phyloP scores from a whole-genome alignment of 352 stramenopile genomes.

The Globisporangium orthogonon region DNA sequence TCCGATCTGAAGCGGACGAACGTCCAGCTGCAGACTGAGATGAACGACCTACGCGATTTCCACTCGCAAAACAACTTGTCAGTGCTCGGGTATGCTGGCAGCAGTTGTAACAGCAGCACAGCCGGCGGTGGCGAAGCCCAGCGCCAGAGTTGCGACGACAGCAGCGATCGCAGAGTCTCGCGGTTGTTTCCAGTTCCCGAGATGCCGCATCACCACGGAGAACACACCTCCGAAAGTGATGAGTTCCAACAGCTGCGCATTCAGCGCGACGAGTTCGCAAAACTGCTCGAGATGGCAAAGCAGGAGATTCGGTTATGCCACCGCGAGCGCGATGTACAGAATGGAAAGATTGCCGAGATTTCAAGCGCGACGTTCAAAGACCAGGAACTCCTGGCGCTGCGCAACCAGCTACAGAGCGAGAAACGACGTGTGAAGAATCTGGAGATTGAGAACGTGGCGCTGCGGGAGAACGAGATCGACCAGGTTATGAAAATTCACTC shows the following conservation, averaged over 20 bases:
- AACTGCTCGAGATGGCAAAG: constrained; percentile 62
- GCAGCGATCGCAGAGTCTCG: constrained; percentile 3
- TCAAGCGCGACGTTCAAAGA: constrained; percentile 46
- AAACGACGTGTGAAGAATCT: constrained; percentile 54
- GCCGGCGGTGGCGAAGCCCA: background rate
- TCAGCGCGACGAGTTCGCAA: constrained; percentile 43
- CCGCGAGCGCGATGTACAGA: constrained; percentile 44
- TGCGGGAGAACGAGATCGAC: constrained; percentile 42
- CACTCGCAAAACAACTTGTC: constrained; percentile 23
- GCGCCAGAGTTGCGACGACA: background rate
- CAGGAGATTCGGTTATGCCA: constrained; percentile 67
- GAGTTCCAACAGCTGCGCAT: constrained; percentile 33
- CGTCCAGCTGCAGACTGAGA: constrained; percentile 28
- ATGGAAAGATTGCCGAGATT: constrained; percentile 35
- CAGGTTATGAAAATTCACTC: constrained; percentile 49
- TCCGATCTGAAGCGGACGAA: constrained; percentile 12
- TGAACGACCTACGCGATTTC: constrained; percentile 37
- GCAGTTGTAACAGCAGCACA: background rate
- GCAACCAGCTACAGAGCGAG: constrained; percentile 52
- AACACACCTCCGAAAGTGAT: constrained; percentile 16
- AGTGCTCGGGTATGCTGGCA: constrained; percentile 1
- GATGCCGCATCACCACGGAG: constrained; percentile 3
- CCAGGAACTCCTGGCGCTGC: constrained; percentile 36
- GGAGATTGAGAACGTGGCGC: constrained; percentile 45
- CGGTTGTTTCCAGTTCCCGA: constrained; percentile 14